Conservation (phyloP, 768 basidiomycete genomes). For the Suillus americanus region DNA sequence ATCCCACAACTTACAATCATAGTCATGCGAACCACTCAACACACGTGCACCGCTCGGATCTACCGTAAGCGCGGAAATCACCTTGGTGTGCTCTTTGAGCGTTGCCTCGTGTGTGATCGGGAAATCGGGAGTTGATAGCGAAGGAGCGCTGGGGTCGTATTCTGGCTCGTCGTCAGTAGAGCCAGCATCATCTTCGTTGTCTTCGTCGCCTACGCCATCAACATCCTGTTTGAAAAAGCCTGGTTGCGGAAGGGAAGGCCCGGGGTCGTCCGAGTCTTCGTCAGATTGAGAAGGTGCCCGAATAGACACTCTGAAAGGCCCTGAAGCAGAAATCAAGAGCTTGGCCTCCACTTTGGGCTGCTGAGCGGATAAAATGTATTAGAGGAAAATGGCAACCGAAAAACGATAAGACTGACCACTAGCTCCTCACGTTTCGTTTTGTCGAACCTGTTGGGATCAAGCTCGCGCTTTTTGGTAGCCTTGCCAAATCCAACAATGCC, state of each 20-base stretch:
- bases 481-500: slow-evolving; percentile 87
- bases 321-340: slow-evolving; percentile 13
- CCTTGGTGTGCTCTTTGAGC: slow-evolving; percentile 95
- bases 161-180: slow-evolving; percentile 46
- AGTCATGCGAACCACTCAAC: slow-evolving; percentile 91
- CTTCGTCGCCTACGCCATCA: slow-evolving; percentile 28
- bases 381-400: slow-evolving; percentile 12
- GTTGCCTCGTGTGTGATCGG: slow-evolving; percentile 89
- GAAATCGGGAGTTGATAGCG: slow-evolving; percentile 53
- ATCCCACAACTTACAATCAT: slow-evolving; percentile 98
- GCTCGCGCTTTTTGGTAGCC: slow-evolving; percentile 57
- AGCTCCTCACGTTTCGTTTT: slow-evolving; percentile 62
- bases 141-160: slow-evolving; percentile 47
- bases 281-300: slow-evolving; percentile 22
- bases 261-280: slow-evolving; percentile 23
- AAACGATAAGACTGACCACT: slow-evolving; percentile 19
- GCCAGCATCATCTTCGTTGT: slow-evolving; percentile 16
- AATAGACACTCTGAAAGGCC: slow-evolving; percentile 12
- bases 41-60: slow-evolving; percentile 95
- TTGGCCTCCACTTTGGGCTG: neutral
- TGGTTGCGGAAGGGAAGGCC: slow-evolving; percentile 6
- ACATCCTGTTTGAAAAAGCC: slow-evolving; percentile 12
- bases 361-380: slow-evolving; percentile 10
- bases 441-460: slow-evolving; percentile 79
- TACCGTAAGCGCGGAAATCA: slow-evolving; percentile 87